A percentile compares a stretch with the other conserved stretches of the same genome.
phyloP scores from a whole-genome alignment of 805 yeast species.

The Candida pseudoglaebosa region DNA sequence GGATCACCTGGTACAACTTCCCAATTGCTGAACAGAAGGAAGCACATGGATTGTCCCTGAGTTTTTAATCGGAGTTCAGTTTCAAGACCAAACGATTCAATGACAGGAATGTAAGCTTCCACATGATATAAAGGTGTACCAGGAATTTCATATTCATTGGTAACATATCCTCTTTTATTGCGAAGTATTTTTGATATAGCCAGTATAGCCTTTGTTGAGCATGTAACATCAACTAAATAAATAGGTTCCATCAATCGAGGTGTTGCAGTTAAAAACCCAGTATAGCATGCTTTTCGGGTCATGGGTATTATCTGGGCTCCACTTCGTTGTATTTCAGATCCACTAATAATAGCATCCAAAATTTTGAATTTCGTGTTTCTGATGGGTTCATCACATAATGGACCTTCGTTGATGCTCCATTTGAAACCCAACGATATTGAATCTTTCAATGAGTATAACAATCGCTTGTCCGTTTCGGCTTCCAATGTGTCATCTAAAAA shows the following conservation, averaged over 20 bases:
- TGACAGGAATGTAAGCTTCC: slow-evolving; percentile 71
- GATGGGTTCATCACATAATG: slow-evolving; percentile 83
- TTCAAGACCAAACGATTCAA: slow-evolving; percentile 87
- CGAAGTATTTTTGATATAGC: slow-evolving; percentile 49
- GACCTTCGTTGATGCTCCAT: slow-evolving; percentile 85
- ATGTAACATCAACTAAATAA: slow-evolving; percentile 55
- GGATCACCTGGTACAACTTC: slow-evolving; percentile 88
- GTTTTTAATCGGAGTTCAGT: slow-evolving; percentile 77
- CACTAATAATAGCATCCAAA: slow-evolving; percentile 53
- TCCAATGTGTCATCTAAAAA: slow-evolving; percentile 68
- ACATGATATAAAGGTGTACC: slow-evolving; percentile 69
- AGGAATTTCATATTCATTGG: slow-evolving; percentile 50
- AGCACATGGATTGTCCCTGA: slow-evolving; percentile 73
- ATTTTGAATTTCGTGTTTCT: slow-evolving; percentile 67
- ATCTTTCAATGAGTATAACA: slow-evolving; percentile 44
- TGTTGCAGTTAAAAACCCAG: slow-evolving; percentile 70
- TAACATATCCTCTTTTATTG: slow-evolving; percentile 62
- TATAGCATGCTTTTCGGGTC: slow-evolving; percentile 77
- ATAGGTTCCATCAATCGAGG: slow-evolving; percentile 84
- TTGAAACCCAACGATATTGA: slow-evolving; percentile 72
- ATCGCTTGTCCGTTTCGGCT: slow-evolving; percentile 60
- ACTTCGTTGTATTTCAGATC: slow-evolving; percentile 45
- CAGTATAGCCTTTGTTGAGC: slow-evolving; percentile 45
- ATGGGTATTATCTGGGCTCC: slow-evolving; percentile 76
- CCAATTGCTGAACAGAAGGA: slow-evolving; percentile 68